Conservation (phyloP, 1,284 basidiomycete species). For the Malassezia japonica region DNA sequence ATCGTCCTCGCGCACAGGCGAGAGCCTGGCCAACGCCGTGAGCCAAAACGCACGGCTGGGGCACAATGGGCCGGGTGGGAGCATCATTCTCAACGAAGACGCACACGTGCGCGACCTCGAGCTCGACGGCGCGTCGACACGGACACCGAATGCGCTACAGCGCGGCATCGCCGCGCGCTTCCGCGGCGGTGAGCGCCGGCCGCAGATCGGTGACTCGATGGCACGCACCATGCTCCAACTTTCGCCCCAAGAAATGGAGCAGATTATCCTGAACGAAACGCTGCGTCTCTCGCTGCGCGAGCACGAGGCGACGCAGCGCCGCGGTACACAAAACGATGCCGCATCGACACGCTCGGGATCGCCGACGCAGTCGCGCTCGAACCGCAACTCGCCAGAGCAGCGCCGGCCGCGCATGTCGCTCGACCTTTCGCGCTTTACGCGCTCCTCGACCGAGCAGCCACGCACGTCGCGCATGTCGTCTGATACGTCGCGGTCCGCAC, state of each 20-base stretch:
- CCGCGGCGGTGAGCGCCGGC: conserved; percentile 62
- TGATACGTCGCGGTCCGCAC: too few relatives aligned
- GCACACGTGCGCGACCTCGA: not conserved
- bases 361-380: not conserved
- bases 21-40: conserved; percentile 32
- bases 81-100: conserved; percentile 32
- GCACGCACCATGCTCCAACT: not conserved
- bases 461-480: too few relatives aligned
- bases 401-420: not conserved
- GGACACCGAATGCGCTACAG: not conserved
- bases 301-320: too few relatives aligned
- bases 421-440: not conserved
- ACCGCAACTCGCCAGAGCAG: not conserved
- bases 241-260: conserved; percentile 56
- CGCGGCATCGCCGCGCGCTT: not conserved
- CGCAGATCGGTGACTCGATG: conserved; percentile 57
- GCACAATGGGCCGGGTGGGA: conserved; percentile 37
- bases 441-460: not conserved
- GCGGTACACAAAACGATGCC: too few relatives aligned
- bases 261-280: conserved; percentile 98
- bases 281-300: conserved; percentile 90
- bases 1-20: conserved; percentile 55
- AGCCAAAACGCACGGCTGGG: conserved; percentile 17
- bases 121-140: not conserved
- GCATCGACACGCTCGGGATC: not conserved